Base-by-base conservation (phyloP, 805 yeast species). In the Yueomyces sp. region DNA sequence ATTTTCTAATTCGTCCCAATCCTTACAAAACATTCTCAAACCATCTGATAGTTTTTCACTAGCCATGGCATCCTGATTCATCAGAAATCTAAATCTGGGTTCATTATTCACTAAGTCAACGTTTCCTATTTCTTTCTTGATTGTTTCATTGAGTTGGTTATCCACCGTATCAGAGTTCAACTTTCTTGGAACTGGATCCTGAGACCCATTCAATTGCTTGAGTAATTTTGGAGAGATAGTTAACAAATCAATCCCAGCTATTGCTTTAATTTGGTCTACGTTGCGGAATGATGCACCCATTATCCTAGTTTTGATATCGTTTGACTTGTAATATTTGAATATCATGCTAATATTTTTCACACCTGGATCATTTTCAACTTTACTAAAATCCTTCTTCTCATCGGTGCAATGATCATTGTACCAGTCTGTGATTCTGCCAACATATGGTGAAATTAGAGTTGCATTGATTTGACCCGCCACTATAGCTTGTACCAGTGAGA, bases 281-380 rank as follows among this genome's bases (percentile, higher is more conserved):
- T 86, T 90, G 78, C 98, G 88, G 85, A 90, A 90, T 45, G 96
- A 88, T 47, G 98, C 97, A 68, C 96, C 98, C 98, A 90, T 90
- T 61, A 90, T 96, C 63, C 90, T 87, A 67, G 98, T 90, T 59
- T 90, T 76, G 79, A 90, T 90, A 55, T 81, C 90, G 67, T 68
- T 85, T 73, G 88, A 88, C 80, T 90, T 90, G 82, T 90, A 90
- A 79, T 90, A 90, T 81, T 88, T 82, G 84, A 65, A 90, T 66
- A 90, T 90, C 49, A 62, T 64, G 68, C 79, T 81, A 57, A 90
- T 97, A 39, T 95, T 84, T 41, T 71, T 42, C 49, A 90, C 96
- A 81, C 98, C 98, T 53, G 98, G 97, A 69, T 90, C 97, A 36
- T 54, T 52, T 60, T 75, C 84, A 45, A 77, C 72, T 75, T 87